These are phyloP conservation scores for Tremella mesenterica DNA, from an alignment of 768 basidiomycete species.

Conservation along the genomic window DNA sequence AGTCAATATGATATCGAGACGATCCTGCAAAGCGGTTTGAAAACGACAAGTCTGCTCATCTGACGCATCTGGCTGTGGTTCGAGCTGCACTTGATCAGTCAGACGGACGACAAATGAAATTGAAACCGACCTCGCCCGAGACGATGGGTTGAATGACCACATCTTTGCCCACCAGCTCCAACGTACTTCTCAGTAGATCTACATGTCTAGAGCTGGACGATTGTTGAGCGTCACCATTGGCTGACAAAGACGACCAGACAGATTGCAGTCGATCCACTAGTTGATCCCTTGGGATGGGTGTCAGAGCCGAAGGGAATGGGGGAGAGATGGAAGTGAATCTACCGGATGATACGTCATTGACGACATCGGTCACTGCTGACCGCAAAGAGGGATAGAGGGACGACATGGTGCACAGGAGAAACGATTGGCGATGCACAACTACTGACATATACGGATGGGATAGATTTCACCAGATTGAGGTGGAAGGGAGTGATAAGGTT, in stretches of 20 bases:
- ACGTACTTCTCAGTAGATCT: slow-evolving; percentile 19
- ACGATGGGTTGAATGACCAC: slow-evolving; percentile 17
- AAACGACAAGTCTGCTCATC: slow-evolving; percentile 4
- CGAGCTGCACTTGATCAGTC: not conserved
- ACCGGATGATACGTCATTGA: no score
- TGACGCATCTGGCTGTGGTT: not conserved
- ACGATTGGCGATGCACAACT: no score
- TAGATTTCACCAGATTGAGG: no score
- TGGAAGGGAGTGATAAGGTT: no score
- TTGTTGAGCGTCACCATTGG: not conserved
- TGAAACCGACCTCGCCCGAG: slow-evolving; percentile 18
- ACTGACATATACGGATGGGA: no score
- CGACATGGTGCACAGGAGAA: no score
- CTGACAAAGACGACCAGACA: not conserved
- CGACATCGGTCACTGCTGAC: no score
- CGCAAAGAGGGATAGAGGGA: no score
- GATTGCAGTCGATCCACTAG: not conserved
- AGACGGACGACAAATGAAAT: not conserved
- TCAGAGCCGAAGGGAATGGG: no score
- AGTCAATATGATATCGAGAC: slow-evolving; percentile 31
- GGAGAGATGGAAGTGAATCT: no score
- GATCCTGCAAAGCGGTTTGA: slow-evolving; percentile 19
- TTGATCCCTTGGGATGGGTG: no score
- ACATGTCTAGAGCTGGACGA: not conserved
- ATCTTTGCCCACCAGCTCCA: slow-evolving; percentile 36